phyloP scores from a whole-genome alignment of 768 basidiomycete genomes.

The Boletus bicolor region DNA sequence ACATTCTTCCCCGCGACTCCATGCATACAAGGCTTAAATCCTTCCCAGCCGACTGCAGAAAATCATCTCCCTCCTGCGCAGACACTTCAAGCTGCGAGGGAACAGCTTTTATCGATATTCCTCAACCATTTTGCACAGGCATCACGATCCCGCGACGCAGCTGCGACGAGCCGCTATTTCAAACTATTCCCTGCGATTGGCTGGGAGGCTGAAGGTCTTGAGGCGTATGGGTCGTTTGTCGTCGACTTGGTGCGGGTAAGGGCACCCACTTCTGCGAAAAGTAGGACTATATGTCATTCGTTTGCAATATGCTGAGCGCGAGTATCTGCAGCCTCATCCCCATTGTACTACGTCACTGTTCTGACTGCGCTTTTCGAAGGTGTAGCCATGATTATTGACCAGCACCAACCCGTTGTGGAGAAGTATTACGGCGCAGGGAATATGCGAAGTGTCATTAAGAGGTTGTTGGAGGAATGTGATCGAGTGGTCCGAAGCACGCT shows the following conservation, averaged over 20 bases:
- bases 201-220: slow-evolving; percentile 88
- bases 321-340: slow-evolving; percentile 69
- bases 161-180: slow-evolving; percentile 90
- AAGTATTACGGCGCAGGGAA: slow-evolving; percentile 93
- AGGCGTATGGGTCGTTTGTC: slow-evolving; percentile 91
- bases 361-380: slow-evolving; percentile 93
- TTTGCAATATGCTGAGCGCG: slow-evolving; percentile 11
- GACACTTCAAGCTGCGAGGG: slow-evolving; percentile 71
- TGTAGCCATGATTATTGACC: slow-evolving; percentile 93
- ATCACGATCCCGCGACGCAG: slow-evolving; percentile 76
- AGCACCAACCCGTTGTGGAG: slow-evolving; percentile 96
- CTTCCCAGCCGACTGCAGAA: slow-evolving; percentile 79
- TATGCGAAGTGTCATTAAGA: slow-evolving; percentile 76
- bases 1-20: slow-evolving; percentile 26
- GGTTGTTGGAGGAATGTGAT: slow-evolving; percentile 84
- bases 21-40: background rate
- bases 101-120: slow-evolving; percentile 75
- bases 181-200: slow-evolving; percentile 95
- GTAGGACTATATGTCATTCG: slow-evolving; percentile 39
- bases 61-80: slow-evolving; percentile 83
- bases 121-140: slow-evolving; percentile 78
- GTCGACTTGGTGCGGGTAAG: slow-evolving; percentile 83
- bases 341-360: slow-evolving; percentile 85
- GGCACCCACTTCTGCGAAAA: slow-evolving; percentile 76
- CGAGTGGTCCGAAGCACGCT: slow-evolving; percentile 71